Evolutionary conservation across 1,139 yeast species (phyloP), one percentile per base, ranked within the genome.

Genomic region (Geotrichum bryndzae): DNA sequence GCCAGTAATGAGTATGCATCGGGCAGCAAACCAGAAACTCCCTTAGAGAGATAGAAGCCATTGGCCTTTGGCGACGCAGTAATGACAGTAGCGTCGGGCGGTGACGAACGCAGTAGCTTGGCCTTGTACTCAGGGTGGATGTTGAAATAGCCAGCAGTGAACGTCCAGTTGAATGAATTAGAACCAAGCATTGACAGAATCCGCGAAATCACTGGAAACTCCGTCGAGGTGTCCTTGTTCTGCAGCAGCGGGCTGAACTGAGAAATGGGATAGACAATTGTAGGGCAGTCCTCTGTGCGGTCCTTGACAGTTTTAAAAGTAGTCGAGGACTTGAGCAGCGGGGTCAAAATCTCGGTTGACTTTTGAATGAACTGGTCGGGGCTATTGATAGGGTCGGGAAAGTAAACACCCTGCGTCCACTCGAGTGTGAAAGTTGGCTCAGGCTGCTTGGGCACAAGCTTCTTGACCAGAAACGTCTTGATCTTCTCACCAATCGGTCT

Each of bases 81-180:
- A 53, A 94, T 88, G 5, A 94, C 88, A 1, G 96, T 96, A 2
- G 63, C 60, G 15, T 71, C 65, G 2, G 66, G 61, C 0, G 95
- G 87, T 35, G 79, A 78, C 0, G 91, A 82, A 54, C 78, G 77
- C 51, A 90, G 73, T 55, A 94, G 78, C 54, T 82, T 79, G n/a
- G 79, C 76, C 68, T 84, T 84, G 63, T 89, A 87, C 55, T 85
- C 85, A 0, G 96, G 90, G 57, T 87, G 83, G 84, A 94, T 87
- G 73, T 94, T 95, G 78, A 94, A 95, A 73, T 94, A 94, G 0
- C 99, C 99, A 0, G 99, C 97, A 0, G 99, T 95, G 69, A 94
- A 87, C 69, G 90, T 83, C 96, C 97, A 94, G 63, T 80, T 81
- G 58, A 86, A 82, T 31, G 77, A 72, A 83, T 80, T 62, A 2